phyloP scores from a whole-genome alignment of 176 grass and related monocot species.

The Saccharum spontaneum region DNA sequence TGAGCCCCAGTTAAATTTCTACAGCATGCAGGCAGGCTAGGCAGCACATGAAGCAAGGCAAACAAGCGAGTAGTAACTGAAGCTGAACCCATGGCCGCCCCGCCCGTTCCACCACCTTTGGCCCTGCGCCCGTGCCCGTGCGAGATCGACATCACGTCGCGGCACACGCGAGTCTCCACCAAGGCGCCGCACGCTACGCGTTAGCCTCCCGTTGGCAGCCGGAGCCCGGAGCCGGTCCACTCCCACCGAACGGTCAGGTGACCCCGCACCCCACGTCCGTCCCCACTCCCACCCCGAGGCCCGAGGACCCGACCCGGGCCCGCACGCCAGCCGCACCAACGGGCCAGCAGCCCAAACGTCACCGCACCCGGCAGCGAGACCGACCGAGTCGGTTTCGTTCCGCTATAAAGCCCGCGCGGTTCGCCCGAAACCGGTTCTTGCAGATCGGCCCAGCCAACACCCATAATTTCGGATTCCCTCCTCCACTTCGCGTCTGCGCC shows the following conservation, averaged over 20 bases:
- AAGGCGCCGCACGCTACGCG: background rate
- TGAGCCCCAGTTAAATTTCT: too few species aligned
- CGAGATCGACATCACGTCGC: background rate
- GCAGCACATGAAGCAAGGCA: too few species aligned
- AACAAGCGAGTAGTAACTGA: background rate
- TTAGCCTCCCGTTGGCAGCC: background rate
- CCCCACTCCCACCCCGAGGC: background rate
- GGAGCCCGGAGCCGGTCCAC: background rate
- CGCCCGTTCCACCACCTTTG: background rate
- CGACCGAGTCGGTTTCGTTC: background rate
- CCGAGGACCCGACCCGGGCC: background rate
- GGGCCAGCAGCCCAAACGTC: background rate
- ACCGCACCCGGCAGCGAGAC: background rate
- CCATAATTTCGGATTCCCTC: background rate
- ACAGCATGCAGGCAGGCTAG: too few species aligned
- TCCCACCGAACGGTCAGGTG: conserved; percentile 25
- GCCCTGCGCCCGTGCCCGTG: too few species aligned
- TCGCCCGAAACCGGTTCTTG: background rate
- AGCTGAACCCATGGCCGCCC: background rate
- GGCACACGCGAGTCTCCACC: background rate
- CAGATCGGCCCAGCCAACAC: background rate
- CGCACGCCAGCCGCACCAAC: background rate
- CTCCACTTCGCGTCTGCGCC: background rate
- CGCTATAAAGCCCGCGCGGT: conserved; percentile 16
- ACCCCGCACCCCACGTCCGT: background rate